Evolutionary conservation across 768 basidiomycete genomes (phyloP), one percentile per base, ranked within the genome.

Genomic region (Atractiella rhizophila): DNA sequence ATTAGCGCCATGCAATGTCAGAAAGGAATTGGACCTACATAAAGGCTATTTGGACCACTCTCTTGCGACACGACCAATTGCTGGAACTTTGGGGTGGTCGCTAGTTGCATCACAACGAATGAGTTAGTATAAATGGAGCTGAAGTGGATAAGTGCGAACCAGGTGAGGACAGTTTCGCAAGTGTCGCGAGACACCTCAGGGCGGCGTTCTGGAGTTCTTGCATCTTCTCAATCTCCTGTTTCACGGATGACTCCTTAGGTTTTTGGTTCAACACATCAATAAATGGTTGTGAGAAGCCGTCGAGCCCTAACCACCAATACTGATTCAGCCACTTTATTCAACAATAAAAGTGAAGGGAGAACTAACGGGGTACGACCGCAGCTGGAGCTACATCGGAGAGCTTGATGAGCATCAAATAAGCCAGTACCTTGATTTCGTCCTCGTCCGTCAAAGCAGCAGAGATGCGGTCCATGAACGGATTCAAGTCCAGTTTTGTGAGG

Each of bases 401-500:
- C 9, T 85, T 74, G 65, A 82, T 80, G 28, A 96, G 68, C 64
- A 88, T 77, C 71, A 98, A 80, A 59, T 88, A 81, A 39, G 75
- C 83, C 44, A 94, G 71, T 34, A 94, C 82, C 59, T 94, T 94
- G 64, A 98, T 80, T 57, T 96, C 91, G 56, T 96, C 85, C 40
- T 76, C 74, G 57, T 98, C 91, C 2, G 67, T 63, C 11, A 96
- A 69, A 1, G 82, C 86, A 1, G 70, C 68, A 37, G 88, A 66
- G 34, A 94, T 75, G 34, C 73, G 69, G 19, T 65, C 67, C 19
- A 94, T 66, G 64, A 88, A 85, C 32, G 76, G 72, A 47, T 78
- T 71, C 16, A 91, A 64, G 54, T 91, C 86, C 35, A 98, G 68
- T 55, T 76, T 79, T 44, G 68, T 64, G 42, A 94, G 66, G 57